Evolutionary conservation across 441 rosid genomes (phyloP), one percentile per base, ranked within the genome.

Genomic region (Populus hybrid): DNA sequence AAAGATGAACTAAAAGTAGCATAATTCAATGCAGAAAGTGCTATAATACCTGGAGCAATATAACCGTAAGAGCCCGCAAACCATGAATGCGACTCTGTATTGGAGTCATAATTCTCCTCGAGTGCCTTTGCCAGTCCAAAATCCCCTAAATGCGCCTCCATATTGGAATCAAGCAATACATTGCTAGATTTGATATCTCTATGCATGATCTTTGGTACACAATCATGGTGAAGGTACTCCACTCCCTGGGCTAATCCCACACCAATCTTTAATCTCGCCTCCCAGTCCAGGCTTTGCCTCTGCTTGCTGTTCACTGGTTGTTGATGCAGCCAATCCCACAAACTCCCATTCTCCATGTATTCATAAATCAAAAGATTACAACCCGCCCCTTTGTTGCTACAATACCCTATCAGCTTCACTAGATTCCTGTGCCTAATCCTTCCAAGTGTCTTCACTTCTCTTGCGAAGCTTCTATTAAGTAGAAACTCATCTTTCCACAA

Each of bases 131-230:
- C 98, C 0, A 94, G 85, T 20, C 98, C 98, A 23, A 94, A 94
- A 82, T 94, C 97, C 26, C 98, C 98, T 67, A 94, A 73, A 83
- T 94, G 98, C n/a, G 96, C 92, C 81, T 92, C 94, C 97, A 92
- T 90, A 59, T 87, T 71, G 45, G 96, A 88, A 83, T 91, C 94
- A 2, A 92, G 85, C 72, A 94, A 74, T 40, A 94, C 61, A 75
- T 94, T 94, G 84, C 97, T 91, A 0, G 97, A 85, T 83, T 94
- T 94, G 81, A 94, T 88, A 83, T 94, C 98, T 73, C 98, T 87
- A 77, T 94, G 98, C 23, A 92, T 50, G n/a, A 94, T 93, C 76
- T 77, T 89, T 4, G 97, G 97, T 40, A 86, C 84, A 59, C 98
- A 91, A 64, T 94, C 98, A 79, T 92, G 94, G 84, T 94, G 98